These are phyloP conservation scores for Globomyces pollinis-pini DNA, from an alignment of 192 early-diverging fungal species.

Conservation along the genomic window DNA sequence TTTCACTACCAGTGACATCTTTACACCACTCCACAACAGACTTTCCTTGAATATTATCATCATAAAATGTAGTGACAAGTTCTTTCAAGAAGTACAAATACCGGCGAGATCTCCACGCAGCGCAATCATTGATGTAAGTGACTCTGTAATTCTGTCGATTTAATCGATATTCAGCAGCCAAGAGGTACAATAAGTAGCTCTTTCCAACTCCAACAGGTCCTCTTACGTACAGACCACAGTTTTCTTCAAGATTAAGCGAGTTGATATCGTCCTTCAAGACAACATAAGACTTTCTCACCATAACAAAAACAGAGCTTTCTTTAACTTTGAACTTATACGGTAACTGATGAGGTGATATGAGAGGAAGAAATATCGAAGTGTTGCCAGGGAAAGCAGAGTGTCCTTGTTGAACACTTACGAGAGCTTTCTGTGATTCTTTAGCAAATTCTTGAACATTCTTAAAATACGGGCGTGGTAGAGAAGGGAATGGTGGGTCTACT, in stretches of 20 bases:
- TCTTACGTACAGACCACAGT: not conserved
- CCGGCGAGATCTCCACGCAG: not conserved
- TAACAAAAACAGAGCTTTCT: constrained; percentile 8
- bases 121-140: constrained; percentile 14
- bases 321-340: not conserved
- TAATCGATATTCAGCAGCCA: constrained; percentile 10
- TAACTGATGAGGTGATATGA: constrained; percentile 10
- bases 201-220: constrained; percentile 13
- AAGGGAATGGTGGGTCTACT: not conserved
- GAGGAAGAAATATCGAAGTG: constrained; percentile 1
- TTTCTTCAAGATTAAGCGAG: not conserved
- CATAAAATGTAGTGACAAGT: constrained; percentile 15
- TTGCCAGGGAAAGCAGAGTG: no score
- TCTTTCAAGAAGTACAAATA: constrained; percentile 4
- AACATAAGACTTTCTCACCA: constrained; percentile 8
- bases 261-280: constrained; percentile 3
- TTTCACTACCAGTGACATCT: not conserved
- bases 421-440: not conserved
- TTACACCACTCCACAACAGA: constrained; percentile 7
- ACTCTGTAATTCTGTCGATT: not conserved
- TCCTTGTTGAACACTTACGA: not conserved
- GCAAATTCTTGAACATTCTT: not conserved
- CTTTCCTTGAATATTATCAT: constrained; percentile 5
- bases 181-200: constrained; percentile 9
- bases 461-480: not conserved